Percentiles rank a stretch among this genome's conserved stretches.
phyloP scores from a whole-genome alignment of 805 yeast species.

The Suhomyces vadensis region DNA sequence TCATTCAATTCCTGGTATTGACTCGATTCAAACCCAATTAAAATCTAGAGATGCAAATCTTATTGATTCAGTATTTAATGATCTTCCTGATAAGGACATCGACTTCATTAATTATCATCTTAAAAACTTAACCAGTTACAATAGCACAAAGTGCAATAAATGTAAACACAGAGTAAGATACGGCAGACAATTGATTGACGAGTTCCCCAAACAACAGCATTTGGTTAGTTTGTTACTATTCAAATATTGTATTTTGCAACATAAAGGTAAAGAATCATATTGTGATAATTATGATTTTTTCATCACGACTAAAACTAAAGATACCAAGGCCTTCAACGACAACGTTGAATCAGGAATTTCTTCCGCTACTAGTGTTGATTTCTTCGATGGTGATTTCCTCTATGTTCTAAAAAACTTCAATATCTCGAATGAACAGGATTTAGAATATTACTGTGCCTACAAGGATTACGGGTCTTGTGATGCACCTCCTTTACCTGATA shows the following conservation, averaged over 20 bases:
- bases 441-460: slow-evolving; percentile 56
- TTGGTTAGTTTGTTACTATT: slow-evolving; percentile 37
- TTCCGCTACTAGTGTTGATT: slow-evolving; percentile 29
- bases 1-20: slow-evolving; percentile 28
- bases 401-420: slow-evolving; percentile 39
- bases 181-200: slow-evolving; percentile 26
- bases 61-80: slow-evolving; percentile 27
- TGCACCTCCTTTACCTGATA: slow-evolving; percentile 53
- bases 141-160: slow-evolving; percentile 36
- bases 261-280: slow-evolving; percentile 29
- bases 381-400: slow-evolving; percentile 41
- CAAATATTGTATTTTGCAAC: slow-evolving; percentile 32
- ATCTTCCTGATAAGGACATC: slow-evolving; percentile 24
- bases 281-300: slow-evolving; percentile 42
- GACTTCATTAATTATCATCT: slow-evolving; percentile 33
- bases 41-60: slow-evolving; percentile 21
- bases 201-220: slow-evolving; percentile 34
- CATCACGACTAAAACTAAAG: slow-evolving; percentile 30
- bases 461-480: slow-evolving; percentile 45
- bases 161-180: slow-evolving; percentile 38
- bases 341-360: slow-evolving; percentile 24
- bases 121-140: slow-evolving; percentile 26
- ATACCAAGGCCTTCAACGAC: slow-evolving; percentile 9
- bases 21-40: slow-evolving; percentile 24
- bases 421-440: slow-evolving; percentile 36